phyloP scores from a whole-genome alignment of 108 stramenopile species.

The Cyclotella baltica region DNA sequence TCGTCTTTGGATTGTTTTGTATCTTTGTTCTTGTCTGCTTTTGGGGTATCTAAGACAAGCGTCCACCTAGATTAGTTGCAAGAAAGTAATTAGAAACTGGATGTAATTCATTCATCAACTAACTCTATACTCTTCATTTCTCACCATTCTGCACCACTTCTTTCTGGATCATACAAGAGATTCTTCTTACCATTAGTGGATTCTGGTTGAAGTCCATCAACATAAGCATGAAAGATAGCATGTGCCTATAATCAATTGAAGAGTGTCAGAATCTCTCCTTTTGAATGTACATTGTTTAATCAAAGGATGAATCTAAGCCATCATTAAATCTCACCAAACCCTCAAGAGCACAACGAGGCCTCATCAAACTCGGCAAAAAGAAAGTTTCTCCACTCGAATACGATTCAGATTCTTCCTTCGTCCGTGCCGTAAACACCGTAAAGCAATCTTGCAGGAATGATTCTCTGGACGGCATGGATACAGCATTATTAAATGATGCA shows the following conservation, averaged over 20 bases:
- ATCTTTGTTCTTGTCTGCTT: slow-evolving; percentile 25
- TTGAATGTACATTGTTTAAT: no score
- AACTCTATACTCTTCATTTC: no score
- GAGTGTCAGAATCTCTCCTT: no score
- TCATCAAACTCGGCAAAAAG: slow-evolving; percentile 82
- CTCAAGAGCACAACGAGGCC: slow-evolving; percentile 87
- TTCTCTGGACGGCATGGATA: slow-evolving; percentile 45
- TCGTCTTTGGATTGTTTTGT: slow-evolving; percentile 32
- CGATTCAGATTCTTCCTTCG: slow-evolving; percentile 68
- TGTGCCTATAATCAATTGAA: slow-evolving; percentile 36
- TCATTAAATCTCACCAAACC: slow-evolving; percentile 53
- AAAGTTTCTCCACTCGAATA: slow-evolving; percentile 86
- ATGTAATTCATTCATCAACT: no score
- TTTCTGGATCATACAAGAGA: slow-evolving; percentile 67
- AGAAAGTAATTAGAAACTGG: no score
- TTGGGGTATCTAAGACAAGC: slow-evolving; percentile 72
- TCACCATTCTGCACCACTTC: slow-evolving; percentile 92
- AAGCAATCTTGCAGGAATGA: slow-evolving; percentile 70
- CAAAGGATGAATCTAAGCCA: no score
- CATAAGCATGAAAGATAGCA: slow-evolving; percentile 78
- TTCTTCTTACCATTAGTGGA: slow-evolving; percentile 19
- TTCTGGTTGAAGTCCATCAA: slow-evolving; percentile 53
- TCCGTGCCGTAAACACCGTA: slow-evolving; percentile 79
- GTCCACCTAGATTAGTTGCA: no score
- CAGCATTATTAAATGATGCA: slow-evolving; percentile 61